Evolutionary conservation across 2,329 filamentous ascomycete species (phyloP), one percentile per base, ranked within the genome.

Genomic region (Myriosclerotinia curreyana): DNA sequence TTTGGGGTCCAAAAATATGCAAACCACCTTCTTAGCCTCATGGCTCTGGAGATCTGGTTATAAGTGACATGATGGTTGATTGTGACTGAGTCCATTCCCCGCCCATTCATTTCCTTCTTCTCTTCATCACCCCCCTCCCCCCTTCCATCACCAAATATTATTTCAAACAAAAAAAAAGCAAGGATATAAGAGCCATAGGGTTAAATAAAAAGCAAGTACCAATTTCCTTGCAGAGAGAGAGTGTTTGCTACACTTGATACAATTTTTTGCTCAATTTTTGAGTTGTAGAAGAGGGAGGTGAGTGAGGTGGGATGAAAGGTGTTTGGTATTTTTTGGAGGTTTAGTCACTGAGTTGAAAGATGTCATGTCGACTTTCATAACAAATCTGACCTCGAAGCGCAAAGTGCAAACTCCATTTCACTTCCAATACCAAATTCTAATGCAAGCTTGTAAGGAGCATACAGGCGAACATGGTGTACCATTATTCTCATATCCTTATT

Each of bases 141-240:
- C 17, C 7, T 20, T 12, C 2, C 38, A 22, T 14, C 5, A 12
- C 53, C 36, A 25, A 38, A 31, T 56, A 31, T 12, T 36, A 48
- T 20, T 54, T 54, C 3, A 54, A 54, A 40, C 25, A n/a, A 34
- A 25, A 31, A 48, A 48, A 48, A 9, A 48, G n/a, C 44, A 25
- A n/a, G 28, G 28, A 36, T n/a, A 14, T 36, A 20, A 34, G 42
- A 59, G 25, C 53, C 53, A 59, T 36, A 28, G 55, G 31, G 42
- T 59, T 59, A 48, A 46, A 36, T 17, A 58, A 22, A 46, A 58
- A 48, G 28, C 48, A 48, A 59, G 42, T 59, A 38, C 20, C 12
- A 55, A 25, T 36, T 59, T 48, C 55, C 25, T 25, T 38, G 38
- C 15, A 34, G 54, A 58, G 31, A 58, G n/a, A 25, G 42, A 25